These are phyloP conservation scores for Beauveria sp. DNA, from an alignment of 2,329 filamentous ascomycete species.

Conservation along the genomic window DNA sequence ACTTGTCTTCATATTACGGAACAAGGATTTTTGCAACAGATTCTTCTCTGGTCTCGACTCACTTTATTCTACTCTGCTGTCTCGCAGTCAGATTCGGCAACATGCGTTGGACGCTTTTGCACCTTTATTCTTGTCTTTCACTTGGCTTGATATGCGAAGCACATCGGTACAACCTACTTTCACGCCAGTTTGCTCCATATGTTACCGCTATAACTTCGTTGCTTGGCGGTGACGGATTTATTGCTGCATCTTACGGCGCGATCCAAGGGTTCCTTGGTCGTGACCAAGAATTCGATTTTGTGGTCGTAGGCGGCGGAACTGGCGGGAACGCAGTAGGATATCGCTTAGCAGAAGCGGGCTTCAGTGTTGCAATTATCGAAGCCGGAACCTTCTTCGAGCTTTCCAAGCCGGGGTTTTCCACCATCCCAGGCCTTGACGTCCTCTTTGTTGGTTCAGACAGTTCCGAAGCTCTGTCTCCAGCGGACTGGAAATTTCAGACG, in stretches of 20 bases:
- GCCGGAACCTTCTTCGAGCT: conserved; percentile 25
- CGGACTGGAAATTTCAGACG: conserved; percentile 24
- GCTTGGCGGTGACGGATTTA: neutral
- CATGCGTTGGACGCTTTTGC: neutral
- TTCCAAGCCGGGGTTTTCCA: conserved; percentile 20
- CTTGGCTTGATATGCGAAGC: neutral
- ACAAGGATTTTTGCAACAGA: neutral
- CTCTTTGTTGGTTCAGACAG: conserved; percentile 16
- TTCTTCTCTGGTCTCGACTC: neutral
- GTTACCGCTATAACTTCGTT: neutral
- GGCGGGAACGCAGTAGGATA: conserved; percentile 23
- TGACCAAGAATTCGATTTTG: conserved; percentile 14
- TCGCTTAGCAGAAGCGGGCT: conserved; percentile 18
- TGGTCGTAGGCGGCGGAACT: conserved; percentile 24
- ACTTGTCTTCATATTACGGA: neutral
- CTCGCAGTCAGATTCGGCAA: neutral
- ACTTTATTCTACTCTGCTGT: neutral
- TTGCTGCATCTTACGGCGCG: neutral
- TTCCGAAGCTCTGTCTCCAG: conserved; percentile 16
- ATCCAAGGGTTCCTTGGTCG: neutral
- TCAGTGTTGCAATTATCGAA: conserved; percentile 21
- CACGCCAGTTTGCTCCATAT: neutral
- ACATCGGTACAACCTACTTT: neutral
- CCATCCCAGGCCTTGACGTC: conserved; percentile 18
- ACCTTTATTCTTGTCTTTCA: neutral